Evolutionary conservation across 352 stramenopile genomes (phyloP).

Genomic region (Aphanomyces invadans): DNA sequence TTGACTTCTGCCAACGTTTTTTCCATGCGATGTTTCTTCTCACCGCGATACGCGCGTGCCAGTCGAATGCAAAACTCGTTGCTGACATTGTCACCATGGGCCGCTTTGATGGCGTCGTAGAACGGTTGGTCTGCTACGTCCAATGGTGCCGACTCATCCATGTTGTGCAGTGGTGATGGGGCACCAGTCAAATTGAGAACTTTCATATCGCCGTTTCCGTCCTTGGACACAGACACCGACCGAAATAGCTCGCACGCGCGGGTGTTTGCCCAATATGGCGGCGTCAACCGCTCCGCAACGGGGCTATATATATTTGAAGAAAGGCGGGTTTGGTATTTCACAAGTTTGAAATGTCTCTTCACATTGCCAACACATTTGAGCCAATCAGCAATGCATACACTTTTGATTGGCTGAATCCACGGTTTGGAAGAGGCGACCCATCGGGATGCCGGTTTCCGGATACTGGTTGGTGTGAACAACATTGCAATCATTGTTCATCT

Average conservation of each 20-base stretch:
- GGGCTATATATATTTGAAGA: too few relatives aligned
- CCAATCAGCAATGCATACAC: background rate
- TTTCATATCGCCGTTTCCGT: too few relatives aligned
- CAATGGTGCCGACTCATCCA: constrained; percentile 45
- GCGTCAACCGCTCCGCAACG: too few relatives aligned
- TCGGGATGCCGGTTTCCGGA: background rate
- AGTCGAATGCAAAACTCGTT: constrained; percentile 59
- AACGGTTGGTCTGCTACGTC: constrained; percentile 43
- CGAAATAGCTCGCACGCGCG: too few relatives aligned
- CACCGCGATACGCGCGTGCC: constrained; percentile 44
- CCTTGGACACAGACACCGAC: too few relatives aligned
- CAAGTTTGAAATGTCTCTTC: background rate
- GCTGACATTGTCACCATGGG: constrained; percentile 45
- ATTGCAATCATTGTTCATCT: background rate
- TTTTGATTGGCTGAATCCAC: background rate
- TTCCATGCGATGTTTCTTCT: constrained; percentile 65
- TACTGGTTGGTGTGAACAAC: constrained; percentile 2
- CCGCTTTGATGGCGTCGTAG: constrained; percentile 46
- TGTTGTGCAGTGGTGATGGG: too few relatives aligned
- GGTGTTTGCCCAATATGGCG: too few relatives aligned
- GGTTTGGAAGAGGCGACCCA: background rate
- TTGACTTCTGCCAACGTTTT: constrained; percentile 54
- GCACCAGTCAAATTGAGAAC: too few relatives aligned
- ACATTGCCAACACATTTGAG: background rate
- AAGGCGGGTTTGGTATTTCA: too few relatives aligned